Base-by-base conservation (phyloP, 805 yeast genomes). In the Candida pseudoglaebosa region DNA sequence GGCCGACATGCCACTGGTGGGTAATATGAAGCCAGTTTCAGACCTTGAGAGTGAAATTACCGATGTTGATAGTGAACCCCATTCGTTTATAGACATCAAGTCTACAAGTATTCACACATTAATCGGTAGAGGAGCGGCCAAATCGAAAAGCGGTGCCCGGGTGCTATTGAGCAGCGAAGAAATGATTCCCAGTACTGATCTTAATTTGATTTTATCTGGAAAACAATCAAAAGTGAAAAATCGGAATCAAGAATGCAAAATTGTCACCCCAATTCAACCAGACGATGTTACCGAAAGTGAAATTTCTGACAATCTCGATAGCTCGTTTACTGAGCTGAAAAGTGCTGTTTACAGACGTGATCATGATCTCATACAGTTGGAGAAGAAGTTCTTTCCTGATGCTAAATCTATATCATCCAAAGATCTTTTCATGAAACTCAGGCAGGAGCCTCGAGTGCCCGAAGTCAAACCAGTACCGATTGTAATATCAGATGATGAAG, bases 351-450 rank as follows among this genome's bases (percentile, higher is more conserved):
- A 44, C n/a, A 24, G 38, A 14, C 43, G 41, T 28, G 57, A 53
- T n/a, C 35, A 43, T 19, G 53, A 52, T 10, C 33, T 54, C 18
- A 28, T 49, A 20, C 58, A 56, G 32, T 41, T 56, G 16, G 63
- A 58, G 36, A 45, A 42, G 40, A 51, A 49, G 24, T 32, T 37
- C 16, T 21, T 37, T 36, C 21, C 36, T 13, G 18, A 30, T 4
- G 33, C 26, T 6, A 36, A 36, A 20, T 5, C 39, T 4, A 32
- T 34, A 5, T 20, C 30, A 4, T 37, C 30, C 5, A 37, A 32
- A 15, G 39, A 37, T 15, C 13, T 37, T 10, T 30, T 37, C 15
- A 6, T 15, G 5, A 37, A 22, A 10, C 26, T 35, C 24, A 24
- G 26, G 16, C 19, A 10, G 10, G 19, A 36, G 20, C n/a, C n/a